Evolutionary conservation across 2,329 filamentous ascomycete species (phyloP), one percentile per base, ranked within the genome.

Genomic region (Aureobasidium uvarum): DNA sequence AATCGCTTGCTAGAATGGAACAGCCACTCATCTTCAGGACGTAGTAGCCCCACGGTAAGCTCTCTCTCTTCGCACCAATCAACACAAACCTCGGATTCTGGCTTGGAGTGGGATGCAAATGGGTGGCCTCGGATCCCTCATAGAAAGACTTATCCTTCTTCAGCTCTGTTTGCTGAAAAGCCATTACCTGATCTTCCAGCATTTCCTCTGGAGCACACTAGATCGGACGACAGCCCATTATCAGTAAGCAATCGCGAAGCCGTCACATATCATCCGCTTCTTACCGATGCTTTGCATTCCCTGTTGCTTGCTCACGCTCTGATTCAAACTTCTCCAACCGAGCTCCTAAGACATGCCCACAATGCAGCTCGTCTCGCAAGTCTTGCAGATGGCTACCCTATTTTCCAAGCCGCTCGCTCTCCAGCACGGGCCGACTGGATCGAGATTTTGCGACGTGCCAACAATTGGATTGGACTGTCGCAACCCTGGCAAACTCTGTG

Each of bases 391-490:
- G 91, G 90, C 4, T 93, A 91, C 70, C 91, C 91, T 0, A 84
- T 94, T 56, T 94, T 96, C 73, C 86, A 92, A 68, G 83, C 87
- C 0, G 86, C 88, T 28, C 83, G 89, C 58, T 89, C 86, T 3
- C 87, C 89, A 1, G 87, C 89, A 1, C 86, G 90, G 60, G 85
- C 88, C 3, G 91, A 96, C 76, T 96, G 91, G 91, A 85, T 89
- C 55, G 89, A 94, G 75, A 81, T 94, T 0, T 75, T 95, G 11
- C 84, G 87, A 0, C 84, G 85, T 36, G 82, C 84, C 0, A 81
- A 85, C 39, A 89, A 91, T 72, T 92, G 88, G 88, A 82, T 94
- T 60, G 81, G 84, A 7, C 81, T 95, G 10, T 74, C 77, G 2
- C 77, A 82, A 3, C 81, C 82, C 0, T 95, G 91, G 91, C 89